Evolutionary conservation across 2,329 filamentous ascomycete species (phyloP).

Genomic region (Hypoxylon sp.): DNA sequence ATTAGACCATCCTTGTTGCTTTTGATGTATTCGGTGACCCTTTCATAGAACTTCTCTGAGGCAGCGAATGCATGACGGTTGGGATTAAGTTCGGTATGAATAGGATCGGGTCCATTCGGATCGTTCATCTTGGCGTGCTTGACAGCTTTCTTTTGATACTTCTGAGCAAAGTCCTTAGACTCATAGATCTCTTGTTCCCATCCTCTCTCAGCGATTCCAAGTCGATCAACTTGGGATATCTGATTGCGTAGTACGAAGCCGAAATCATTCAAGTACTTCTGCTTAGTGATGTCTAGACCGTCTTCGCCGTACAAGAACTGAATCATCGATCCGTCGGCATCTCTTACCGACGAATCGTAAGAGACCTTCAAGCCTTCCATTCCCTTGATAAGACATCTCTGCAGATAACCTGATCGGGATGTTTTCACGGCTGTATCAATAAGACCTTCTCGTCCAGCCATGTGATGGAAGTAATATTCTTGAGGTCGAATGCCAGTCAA

Average conservation of each 20-base stretch:
- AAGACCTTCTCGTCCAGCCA: slow-evolving; percentile 97
- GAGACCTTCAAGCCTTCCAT: slow-evolving; percentile 95
- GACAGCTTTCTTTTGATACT: slow-evolving; percentile 84
- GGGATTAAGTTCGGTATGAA: slow-evolving; percentile 78
- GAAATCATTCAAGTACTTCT: slow-evolving; percentile 91
- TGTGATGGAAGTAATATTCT: slow-evolving; percentile 99
- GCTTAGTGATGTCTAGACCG: slow-evolving; percentile 92
- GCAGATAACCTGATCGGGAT: slow-evolving; percentile 94
- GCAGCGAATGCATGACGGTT: slow-evolving; percentile 85
- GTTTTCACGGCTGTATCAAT: slow-evolving; percentile 99
- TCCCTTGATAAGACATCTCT: slow-evolving; percentile 97
- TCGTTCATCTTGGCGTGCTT: slow-evolving; percentile 74
- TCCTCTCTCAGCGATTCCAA: slow-evolving; percentile 71
- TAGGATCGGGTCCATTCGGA: slow-evolving; percentile 77
- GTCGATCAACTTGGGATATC: slow-evolving; percentile 80
- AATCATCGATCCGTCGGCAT: slow-evolving; percentile 91
- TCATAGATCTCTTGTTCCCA: slow-evolving; percentile 58
- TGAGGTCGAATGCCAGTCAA: slow-evolving; percentile 97
- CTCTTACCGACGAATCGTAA: slow-evolving; percentile 94
- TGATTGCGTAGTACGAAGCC: slow-evolving; percentile 91
- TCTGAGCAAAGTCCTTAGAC: slow-evolving; percentile 72
- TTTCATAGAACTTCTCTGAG: slow-evolving; percentile 85
- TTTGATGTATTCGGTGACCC: slow-evolving; percentile 82
- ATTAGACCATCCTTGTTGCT: slow-evolving; percentile 75
- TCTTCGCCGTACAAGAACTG: slow-evolving; percentile 98